phyloP scores from a whole-genome alignment of 129 eudicot species.

The Logfia minima region DNA sequence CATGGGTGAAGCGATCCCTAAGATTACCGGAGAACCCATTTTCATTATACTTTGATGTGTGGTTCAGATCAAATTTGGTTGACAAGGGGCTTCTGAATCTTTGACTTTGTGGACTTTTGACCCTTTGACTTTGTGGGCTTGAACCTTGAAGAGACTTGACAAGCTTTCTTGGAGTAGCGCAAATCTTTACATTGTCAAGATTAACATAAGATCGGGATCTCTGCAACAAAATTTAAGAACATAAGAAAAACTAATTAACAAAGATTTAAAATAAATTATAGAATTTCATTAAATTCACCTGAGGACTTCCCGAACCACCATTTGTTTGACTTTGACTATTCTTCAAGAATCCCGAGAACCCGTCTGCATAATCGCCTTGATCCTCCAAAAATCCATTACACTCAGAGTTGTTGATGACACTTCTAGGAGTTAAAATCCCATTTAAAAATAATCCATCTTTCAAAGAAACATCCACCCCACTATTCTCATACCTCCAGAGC shows the following conservation, averaged over 20 bases:
- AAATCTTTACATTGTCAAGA: conserved; percentile 50
- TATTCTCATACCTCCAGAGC: conserved; percentile 49
- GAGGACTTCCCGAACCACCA: conserved; percentile 47
- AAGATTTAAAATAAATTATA: neutral
- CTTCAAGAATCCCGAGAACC: conserved; percentile 52
- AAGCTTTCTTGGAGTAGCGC: conserved; percentile 56
- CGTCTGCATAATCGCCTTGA: conserved; percentile 37
- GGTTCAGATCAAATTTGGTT: conserved; percentile 46
- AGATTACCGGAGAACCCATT: conserved; percentile 30
- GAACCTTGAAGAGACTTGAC: conserved; percentile 20
- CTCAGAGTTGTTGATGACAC: conserved; percentile 44
- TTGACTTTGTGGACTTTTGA: neutral
- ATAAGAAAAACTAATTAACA: neutral
- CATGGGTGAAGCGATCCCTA: conserved; percentile 19
- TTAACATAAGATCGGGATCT: conserved; percentile 50
- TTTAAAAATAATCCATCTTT: conserved; percentile 62
- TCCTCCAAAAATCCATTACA: conserved; percentile 31
- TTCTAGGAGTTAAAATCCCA: conserved; percentile 36
- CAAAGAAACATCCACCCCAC: conserved; percentile 52
- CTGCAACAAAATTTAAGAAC: conserved; percentile 40
- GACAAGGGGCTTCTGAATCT: conserved; percentile 19
- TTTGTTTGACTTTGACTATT: conserved; percentile 34
- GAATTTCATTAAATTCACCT: conserved; percentile 38
- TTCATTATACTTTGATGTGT: conserved; percentile 35
- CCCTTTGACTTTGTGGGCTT: neutral